A percentile compares a stretch with the other conserved stretches of the same genome.
These are phyloP conservation scores for Pseudopithomyces chartarum DNA, from an alignment of 2,329 filamentous ascomycete genomes.

Conservation along the genomic window DNA sequence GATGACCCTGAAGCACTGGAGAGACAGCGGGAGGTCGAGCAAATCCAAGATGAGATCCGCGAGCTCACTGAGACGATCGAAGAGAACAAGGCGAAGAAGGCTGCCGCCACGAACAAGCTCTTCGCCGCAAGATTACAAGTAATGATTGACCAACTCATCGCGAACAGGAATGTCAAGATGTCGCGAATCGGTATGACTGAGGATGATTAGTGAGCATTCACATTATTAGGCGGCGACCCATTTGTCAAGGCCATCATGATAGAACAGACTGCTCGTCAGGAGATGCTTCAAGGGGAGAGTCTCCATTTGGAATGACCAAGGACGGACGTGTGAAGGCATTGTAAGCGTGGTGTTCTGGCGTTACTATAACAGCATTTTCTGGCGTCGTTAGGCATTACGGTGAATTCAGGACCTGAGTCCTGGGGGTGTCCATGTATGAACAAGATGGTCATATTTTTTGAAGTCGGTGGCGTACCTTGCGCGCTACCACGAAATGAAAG, in stretches of 20 bases:
- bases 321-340: too few species aligned
- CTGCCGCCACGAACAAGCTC: conserved; percentile 53
- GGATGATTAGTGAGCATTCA: conserved; percentile 20
- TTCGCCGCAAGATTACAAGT: conserved; percentile 56
- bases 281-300: neutral
- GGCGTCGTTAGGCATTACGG: neutral
- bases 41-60: conserved; percentile 58
- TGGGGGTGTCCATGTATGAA: too few species aligned
- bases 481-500: too few species aligned
- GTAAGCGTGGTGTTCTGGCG: neutral
- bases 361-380: neutral
- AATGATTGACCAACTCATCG: conserved; percentile 53
- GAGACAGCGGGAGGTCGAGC: conserved; percentile 52
- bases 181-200: conserved; percentile 50
- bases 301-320: too few species aligned
- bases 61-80: conserved; percentile 59
- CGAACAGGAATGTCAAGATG: conserved; percentile 58
- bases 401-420: too few species aligned
- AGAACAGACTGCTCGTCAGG: neutral
- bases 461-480: too few species aligned
- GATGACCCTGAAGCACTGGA: conserved; percentile 59
- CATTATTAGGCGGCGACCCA: neutral
- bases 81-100: conserved; percentile 48
- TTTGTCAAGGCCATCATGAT: too few species aligned
- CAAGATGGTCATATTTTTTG: too few species aligned